A percentile compares a stretch with the other conserved stretches of the same genome.
These are phyloP conservation scores for Ogataea pignaliae DNA, from an alignment of 805 yeast genomes.

Conservation along the genomic window DNA sequence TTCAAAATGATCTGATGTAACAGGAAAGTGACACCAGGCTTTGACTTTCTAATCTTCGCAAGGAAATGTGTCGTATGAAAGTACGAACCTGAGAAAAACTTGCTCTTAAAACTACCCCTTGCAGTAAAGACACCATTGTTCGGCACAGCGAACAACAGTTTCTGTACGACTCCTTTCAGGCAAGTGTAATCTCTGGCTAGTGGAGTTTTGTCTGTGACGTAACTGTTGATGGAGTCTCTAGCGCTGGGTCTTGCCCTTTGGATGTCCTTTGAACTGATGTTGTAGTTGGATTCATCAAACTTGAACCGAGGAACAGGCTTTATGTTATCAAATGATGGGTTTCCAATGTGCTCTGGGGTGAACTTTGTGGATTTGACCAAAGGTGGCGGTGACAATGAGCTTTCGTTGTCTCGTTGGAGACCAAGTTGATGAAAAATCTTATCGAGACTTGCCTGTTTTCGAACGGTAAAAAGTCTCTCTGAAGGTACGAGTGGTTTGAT, in stretches of 20 bases:
- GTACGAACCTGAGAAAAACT: slow-evolving; percentile 20
- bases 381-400: no score
- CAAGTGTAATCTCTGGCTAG: slow-evolving; percentile 6
- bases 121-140: slow-evolving; percentile 4
- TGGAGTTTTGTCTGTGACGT: slow-evolving; percentile 11
- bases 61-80: slow-evolving; percentile 20
- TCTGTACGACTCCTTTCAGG: slow-evolving; percentile 22
- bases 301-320: slow-evolving; percentile 2
- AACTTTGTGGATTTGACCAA: neutral
- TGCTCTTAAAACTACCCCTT: slow-evolving; percentile 14
- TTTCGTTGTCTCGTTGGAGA: no score
- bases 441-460: no score
- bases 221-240: slow-evolving; percentile 13
- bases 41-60: slow-evolving; percentile 28
- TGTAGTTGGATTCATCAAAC: slow-evolving; percentile 6
- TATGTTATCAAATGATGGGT: neutral
- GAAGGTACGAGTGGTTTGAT: no score
- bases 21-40: slow-evolving; percentile 25
- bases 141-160: slow-evolving; percentile 12
- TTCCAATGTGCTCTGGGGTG: neutral
- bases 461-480: no score
- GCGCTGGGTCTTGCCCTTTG: slow-evolving; percentile 8
- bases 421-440: no score
- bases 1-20: slow-evolving; percentile 21
- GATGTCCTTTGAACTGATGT: slow-evolving; percentile 8